These are phyloP conservation scores for Adansonia gregorii DNA, from an alignment of 441 rosid species.

Conservation along the genomic window DNA sequence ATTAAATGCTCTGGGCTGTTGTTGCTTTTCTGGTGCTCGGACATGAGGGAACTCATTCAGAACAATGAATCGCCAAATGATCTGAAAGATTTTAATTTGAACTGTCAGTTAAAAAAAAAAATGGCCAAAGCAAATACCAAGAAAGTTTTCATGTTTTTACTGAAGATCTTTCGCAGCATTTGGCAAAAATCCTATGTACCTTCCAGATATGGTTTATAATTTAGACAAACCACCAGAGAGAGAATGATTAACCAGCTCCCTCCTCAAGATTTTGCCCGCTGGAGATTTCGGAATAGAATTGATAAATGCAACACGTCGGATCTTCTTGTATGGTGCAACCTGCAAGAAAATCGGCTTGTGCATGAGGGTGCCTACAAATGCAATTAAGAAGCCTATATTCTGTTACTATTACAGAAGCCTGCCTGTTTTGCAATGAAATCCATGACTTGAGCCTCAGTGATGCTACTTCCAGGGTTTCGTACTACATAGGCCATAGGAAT, in stretches of 20 bases:
- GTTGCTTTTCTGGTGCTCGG: too few relatives aligned
- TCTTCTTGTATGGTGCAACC: conserved; percentile 93
- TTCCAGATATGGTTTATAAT: neutral
- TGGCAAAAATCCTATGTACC: too few relatives aligned
- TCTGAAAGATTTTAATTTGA: too few relatives aligned
- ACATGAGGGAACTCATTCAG: too few relatives aligned
- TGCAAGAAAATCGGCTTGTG: conserved; percentile 20
- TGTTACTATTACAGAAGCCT: conserved; percentile 18
- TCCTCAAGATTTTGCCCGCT: conserved; percentile 80
- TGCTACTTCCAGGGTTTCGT: conserved; percentile 66
- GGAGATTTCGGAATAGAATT: conserved; percentile 67
- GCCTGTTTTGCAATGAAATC: conserved; percentile 81
- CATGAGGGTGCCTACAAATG: neutral
- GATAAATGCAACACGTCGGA: conserved; percentile 71
- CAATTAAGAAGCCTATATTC: neutral
- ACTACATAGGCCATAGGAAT: conserved; percentile 92
- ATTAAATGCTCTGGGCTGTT: too few relatives aligned
- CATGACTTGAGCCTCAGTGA: conserved; percentile 64
- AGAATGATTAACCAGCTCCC: conserved; percentile 48
- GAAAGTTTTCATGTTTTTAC: too few relatives aligned
- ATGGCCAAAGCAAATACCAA: too few relatives aligned
- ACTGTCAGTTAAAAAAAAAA: too few relatives aligned
- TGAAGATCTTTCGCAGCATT: too few relatives aligned
- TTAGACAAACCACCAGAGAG: conserved; percentile 15
- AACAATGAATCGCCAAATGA: too few relatives aligned